phyloP scores from a whole-genome alignment of 2,329 filamentous ascomycete genomes.

The Cytospora chrysosperma region DNA sequence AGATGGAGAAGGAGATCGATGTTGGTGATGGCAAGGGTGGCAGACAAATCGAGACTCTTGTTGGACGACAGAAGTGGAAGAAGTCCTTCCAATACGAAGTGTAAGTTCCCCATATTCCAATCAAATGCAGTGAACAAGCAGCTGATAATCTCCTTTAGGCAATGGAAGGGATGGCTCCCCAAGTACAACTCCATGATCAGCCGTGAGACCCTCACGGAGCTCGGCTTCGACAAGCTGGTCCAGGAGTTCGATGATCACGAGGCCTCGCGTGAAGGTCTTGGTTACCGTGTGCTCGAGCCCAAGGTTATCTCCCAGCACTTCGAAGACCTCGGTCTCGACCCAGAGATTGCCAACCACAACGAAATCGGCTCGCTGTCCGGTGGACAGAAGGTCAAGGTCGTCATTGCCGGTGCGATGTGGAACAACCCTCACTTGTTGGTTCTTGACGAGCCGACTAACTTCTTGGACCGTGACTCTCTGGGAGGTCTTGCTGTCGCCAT shows the following conservation, averaged over 20 bases:
- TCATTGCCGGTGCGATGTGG: constrained; percentile 95
- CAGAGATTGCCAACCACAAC: constrained; percentile 98
- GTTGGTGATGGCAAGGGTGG: constrained; percentile 77
- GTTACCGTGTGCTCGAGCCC: constrained; percentile 90
- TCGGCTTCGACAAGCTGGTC: constrained; percentile 88
- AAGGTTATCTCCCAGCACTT: constrained; percentile 97
- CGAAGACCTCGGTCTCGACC: constrained; percentile 91
- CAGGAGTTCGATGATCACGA: constrained; percentile 99
- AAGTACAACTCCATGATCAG: constrained; percentile 94
- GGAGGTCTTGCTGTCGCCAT: constrained; percentile 97
- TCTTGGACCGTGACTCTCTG: constrained; percentile 95
- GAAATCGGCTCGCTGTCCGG: constrained; percentile 94
- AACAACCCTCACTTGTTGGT: constrained; percentile 98
- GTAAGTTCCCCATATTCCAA: constrained; percentile 45
- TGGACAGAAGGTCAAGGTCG: constrained; percentile 98
- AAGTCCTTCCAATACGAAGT: constrained; percentile 99
- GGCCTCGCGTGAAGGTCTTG: constrained; percentile 95
- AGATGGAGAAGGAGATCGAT: constrained; percentile 90
- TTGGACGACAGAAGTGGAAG: constrained; percentile 98
- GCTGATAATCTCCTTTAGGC: constrained; percentile 51
- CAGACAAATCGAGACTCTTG: constrained; percentile 79
- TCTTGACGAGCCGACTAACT: constrained; percentile 98
- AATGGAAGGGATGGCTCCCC: constrained; percentile 85
- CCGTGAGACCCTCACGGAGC: constrained; percentile 82
- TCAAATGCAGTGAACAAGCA: neutral